A percentile compares a stretch with the other conserved stretches of the same genome.
phyloP scores from a whole-genome alignment of 257 asterid species.

The Orobanche coerulescens region DNA sequence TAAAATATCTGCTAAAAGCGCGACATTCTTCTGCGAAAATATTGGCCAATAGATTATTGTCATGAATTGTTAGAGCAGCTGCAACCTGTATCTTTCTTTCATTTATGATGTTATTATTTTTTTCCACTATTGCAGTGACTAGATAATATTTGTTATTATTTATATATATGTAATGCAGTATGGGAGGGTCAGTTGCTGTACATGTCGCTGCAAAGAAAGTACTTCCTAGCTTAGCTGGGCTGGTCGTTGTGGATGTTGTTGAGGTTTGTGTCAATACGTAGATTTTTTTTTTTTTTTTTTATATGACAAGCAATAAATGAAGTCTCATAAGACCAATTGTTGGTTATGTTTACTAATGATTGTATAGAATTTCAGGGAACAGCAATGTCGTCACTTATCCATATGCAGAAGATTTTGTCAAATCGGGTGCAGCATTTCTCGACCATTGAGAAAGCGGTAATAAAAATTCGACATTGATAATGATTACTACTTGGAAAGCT shows the following conservation, averaged over 20 bases:
- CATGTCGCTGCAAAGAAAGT: slow-evolving; percentile 80
- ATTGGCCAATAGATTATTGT: too few species aligned
- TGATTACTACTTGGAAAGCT: too few species aligned
- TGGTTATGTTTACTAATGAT: background rate
- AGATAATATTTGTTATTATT: background rate
- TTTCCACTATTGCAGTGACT: background rate
- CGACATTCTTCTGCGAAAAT: too few species aligned
- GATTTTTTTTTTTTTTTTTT: too few species aligned
- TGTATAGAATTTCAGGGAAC: slow-evolving; percentile 67
- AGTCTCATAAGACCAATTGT: slow-evolving; percentile 4
- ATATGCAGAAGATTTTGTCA: slow-evolving; percentile 89
- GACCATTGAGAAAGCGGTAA: slow-evolving; percentile 84
- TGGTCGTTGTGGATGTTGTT: slow-evolving; percentile 94
- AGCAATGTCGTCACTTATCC: slow-evolving; percentile 80
- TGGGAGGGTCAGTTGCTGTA: slow-evolving; percentile 95
- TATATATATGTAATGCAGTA: slow-evolving; percentile 33
- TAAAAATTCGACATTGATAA: slow-evolving; percentile 4
- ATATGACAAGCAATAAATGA: background rate
- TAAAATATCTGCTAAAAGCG: background rate
- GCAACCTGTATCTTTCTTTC: background rate
- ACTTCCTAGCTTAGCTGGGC: slow-evolving; percentile 71
- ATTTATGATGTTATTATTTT: background rate
- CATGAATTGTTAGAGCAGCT: background rate
- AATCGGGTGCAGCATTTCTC: slow-evolving; percentile 85
- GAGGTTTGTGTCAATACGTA: slow-evolving; percentile 47